Evolutionary conservation across 768 basidiomycete species (phyloP).

Genomic region (Auricularia cornea): DNA sequence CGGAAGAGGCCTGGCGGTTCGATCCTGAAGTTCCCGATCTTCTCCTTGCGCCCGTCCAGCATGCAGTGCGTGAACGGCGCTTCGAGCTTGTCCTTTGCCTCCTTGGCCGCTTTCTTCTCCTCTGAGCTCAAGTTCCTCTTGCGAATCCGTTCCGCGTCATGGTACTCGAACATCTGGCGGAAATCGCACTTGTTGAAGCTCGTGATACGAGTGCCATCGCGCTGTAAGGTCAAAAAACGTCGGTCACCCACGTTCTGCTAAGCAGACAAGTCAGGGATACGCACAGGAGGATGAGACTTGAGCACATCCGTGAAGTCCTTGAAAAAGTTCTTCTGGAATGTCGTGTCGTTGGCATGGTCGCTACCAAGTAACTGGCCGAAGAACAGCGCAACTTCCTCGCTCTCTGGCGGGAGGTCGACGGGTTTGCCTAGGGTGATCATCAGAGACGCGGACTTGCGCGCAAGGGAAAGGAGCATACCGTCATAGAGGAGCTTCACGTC

Average conservation of each 20-base stretch:
- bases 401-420: conserved; percentile 69
- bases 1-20: conserved; percentile 98
- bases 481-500: conserved; percentile 92
- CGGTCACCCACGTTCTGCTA: not conserved
- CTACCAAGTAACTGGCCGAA: conserved; percentile 89
- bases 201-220: conserved; percentile 64
- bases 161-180: conserved; percentile 86
- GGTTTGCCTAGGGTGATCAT: conserved; percentile 49
- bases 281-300: conserved; percentile 74
- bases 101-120: conserved; percentile 90
- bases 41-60: conserved; percentile 96
- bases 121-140: conserved; percentile 78
- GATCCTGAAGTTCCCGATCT: conserved; percentile 94
- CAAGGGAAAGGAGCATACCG: conserved; percentile 41
- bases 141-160: conserved; percentile 86
- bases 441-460: conserved; percentile 5
- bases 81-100: conserved; percentile 74
- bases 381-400: conserved; percentile 96
- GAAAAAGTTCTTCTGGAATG: conserved; percentile 94
- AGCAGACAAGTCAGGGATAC: conserved; percentile 25
- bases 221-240: conserved; percentile 30
- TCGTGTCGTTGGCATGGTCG: conserved; percentile 80
- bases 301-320: conserved; percentile 76
- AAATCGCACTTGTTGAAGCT: conserved; percentile 84
- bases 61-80: conserved; percentile 75